Base-by-base conservation (phyloP, 371 early-diverging fungal species). In the Mortierella sp. region DNA sequence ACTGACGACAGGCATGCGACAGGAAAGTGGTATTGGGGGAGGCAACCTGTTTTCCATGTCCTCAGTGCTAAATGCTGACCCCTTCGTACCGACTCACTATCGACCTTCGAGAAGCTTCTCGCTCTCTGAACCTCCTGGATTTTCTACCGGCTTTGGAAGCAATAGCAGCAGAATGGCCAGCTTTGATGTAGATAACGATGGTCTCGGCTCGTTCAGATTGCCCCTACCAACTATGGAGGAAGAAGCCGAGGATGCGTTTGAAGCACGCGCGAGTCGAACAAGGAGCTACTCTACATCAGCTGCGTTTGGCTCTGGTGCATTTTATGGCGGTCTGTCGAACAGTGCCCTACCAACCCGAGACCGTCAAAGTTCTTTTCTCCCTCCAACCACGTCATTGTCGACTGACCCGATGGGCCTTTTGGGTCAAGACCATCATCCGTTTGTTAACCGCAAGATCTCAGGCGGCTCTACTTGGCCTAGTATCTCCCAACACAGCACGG, bases 181-280 rank as follows among this genome's bases (percentile, higher is more conserved):
- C 24, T 31, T 60, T 31, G 63, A 57, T 34, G 67, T 66, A 12
- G 62, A 66, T 19, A 61, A 58, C 30, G 73, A 72, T 28, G 57
- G 60, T n/a, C 47, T 66, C 12, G 46, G 66, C 0, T 8, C 44
- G 39, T 66, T 60, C 42, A 41, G 73, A 48, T 57, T 66, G 15
- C 66, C 64, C 17, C 50, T 72, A 21, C 67, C 73, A 6, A 72
- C 63, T n/a, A 72, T 72, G 73, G 73, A 72, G 26, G 73, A 72
- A 30, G 73, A 72, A 27, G 9, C 59, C 12, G 73, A 72, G 44
- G 73, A 72, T 26, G 19, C 63, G 11, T 42, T 37, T 12, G 76
- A 75, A 19, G 60, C 59, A 9, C 64, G 76, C 7, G 44, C 50
- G 27, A 60, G 12, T 27, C 68, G 76, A 8, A 39, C 69, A 14